Evolutionary conservation across 106 monocot species (phyloP).

Genomic region (Allium fistulosum): DNA sequence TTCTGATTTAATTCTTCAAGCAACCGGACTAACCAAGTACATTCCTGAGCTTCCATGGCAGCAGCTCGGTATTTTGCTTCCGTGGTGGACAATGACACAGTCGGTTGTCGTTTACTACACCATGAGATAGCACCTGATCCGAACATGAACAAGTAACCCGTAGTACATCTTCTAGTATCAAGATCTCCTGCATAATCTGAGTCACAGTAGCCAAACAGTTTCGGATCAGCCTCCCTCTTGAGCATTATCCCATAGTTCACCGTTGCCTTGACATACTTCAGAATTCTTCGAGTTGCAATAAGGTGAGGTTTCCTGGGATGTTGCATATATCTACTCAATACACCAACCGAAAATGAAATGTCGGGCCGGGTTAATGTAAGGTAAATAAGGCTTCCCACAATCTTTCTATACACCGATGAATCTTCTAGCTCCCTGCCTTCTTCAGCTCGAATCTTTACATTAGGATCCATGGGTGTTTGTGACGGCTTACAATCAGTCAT

Average conservation of each 20-base stretch:
- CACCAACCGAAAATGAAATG: neutral
- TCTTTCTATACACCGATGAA: neutral
- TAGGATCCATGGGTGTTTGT: neutral
- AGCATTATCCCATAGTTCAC: too few relatives aligned
- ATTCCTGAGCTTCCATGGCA: too few relatives aligned
- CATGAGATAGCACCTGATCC: neutral
- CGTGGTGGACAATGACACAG: neutral
- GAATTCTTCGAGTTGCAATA: neutral
- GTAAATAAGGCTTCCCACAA: neutral
- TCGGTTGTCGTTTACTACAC: neutral
- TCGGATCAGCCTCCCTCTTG: too few relatives aligned
- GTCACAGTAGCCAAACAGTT: too few relatives aligned
- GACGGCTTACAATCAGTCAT: neutral
- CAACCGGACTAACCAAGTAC: too few relatives aligned
- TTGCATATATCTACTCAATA: neutral
- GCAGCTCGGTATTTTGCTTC: neutral
- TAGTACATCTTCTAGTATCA: neutral
- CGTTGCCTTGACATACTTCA: neutral
- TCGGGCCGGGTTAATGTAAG: conserved; percentile 1
- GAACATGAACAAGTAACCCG: neutral
- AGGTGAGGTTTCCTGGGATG: neutral
- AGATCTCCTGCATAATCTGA: too few relatives aligned
- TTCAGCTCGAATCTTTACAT: neutral
- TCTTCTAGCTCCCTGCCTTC: neutral
- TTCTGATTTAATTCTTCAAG: neutral